Conservation (phyloP, 2,329 filamentous ascomycete species). For the Niveomyces coronatus region DNA sequence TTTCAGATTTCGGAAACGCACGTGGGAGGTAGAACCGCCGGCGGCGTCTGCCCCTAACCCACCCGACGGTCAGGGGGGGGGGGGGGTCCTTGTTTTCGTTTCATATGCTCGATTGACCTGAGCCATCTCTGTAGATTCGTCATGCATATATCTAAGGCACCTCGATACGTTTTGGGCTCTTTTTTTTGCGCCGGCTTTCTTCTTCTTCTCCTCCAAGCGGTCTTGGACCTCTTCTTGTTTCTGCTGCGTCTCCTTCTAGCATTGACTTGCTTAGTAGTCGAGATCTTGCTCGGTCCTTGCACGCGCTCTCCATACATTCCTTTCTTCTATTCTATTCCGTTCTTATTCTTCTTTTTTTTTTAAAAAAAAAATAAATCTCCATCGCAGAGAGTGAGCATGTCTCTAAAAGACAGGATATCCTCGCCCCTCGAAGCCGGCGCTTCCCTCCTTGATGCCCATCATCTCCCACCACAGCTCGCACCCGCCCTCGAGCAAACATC, state of each 20-base stretch:
- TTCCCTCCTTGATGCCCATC: conserved; percentile 47
- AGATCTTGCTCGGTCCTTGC: not conserved
- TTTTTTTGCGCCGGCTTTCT: too few relatives aligned
- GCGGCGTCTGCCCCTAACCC: too few relatives aligned
- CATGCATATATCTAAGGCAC: not conserved
- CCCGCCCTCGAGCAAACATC: conserved; percentile 50
- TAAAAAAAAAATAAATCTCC: not conserved
- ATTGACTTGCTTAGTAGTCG: conserved; percentile 8
- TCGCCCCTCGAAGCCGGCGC: conserved; percentile 52
- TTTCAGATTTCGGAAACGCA: conserved; percentile 7
- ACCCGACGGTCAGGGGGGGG: too few relatives aligned
- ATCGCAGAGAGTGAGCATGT: conserved; percentile 21
- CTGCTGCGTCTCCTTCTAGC: conserved; percentile 3
- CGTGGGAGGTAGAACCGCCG: too few relatives aligned
- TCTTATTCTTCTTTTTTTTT: not conserved
- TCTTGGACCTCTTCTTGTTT: not conserved
- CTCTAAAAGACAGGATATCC: conserved; percentile 48
- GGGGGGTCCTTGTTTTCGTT: too few relatives aligned
- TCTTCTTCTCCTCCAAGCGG: conserved; percentile 1
- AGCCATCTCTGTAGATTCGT: too few relatives aligned
- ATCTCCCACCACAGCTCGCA: conserved; percentile 44
- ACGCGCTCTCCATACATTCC: too few relatives aligned
- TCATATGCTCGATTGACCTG: too few relatives aligned
- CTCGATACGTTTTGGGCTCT: not conserved
- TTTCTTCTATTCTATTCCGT: not conserved